phyloP scores from a whole-genome alignment of 139 green algal species.

The Pleodorina starrii region DNA sequence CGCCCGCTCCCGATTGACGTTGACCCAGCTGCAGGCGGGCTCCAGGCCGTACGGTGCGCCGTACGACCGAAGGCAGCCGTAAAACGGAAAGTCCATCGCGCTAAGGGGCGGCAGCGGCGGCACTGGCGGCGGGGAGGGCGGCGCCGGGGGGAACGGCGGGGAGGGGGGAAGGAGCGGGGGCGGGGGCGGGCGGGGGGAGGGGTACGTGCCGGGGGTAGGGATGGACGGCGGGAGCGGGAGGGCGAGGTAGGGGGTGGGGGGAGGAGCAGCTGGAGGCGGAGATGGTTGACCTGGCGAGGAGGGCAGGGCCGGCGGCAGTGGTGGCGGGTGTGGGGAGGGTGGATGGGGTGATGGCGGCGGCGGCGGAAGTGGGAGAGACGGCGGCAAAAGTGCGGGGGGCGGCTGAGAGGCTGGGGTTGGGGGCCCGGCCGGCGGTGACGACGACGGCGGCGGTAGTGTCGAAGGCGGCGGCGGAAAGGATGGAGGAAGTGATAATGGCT shows the following conservation, averaged over 20 bases:
- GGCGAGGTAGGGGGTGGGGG: too few species aligned
- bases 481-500: background rate
- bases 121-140: too few species aligned
- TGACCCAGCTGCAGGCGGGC: background rate
- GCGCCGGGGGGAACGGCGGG: too few species aligned
- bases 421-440: background rate
- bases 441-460: background rate
- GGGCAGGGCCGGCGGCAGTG: too few species aligned
- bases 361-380: background rate
- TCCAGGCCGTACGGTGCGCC: background rate
- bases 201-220: too few species aligned
- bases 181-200: too few species aligned
- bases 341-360: background rate
- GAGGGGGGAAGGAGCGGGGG: too few species aligned
- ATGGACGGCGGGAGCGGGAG: too few species aligned
- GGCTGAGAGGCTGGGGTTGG: background rate
- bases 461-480: background rate
- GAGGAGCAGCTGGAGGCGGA: too few species aligned
- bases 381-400: background rate
- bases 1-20: background rate
- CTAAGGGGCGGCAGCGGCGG: background rate
- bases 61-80: background rate
- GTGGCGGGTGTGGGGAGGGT: background rate
- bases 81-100: conserved; percentile 20
- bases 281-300: too few species aligned